Evolutionary conservation across 257 asterid species (phyloP), one percentile per base, ranked within the genome.

Genomic region (Echium plantagineum): DNA sequence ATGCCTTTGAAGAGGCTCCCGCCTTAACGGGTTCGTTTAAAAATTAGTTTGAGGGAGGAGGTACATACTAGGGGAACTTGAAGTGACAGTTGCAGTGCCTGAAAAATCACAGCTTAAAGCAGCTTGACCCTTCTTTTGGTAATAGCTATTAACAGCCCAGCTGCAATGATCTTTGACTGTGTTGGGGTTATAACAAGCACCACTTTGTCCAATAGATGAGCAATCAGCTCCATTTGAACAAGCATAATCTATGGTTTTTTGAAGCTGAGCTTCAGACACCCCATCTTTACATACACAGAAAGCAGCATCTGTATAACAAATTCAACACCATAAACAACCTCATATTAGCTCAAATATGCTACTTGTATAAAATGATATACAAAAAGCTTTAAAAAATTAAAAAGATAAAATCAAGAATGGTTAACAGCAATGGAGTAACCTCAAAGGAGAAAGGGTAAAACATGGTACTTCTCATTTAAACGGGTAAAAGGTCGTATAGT

Each of bases 161-260:
- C 65, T 86, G 21, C 98, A 91, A 79, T 91, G 98, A 66, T 88
- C 98, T 60, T 57, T 78, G 0, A 85, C 65, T 5, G 96, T 85
- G 63, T 91, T 87, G 3, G 96, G 98, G 60, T 69, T 80, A 54
- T 5, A 91, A 73, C 96, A 87, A 52, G 81, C 61, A 35, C 90
- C 98, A 69, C 69, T 81, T 70, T 71, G 79, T 3, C 31, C 59
- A 69, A 88, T 91, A n/a, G 71, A 77, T 18, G 74, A 26, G 64
- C 98, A 91, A 54, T 85, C 95, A 47, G 94, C 98, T 46, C 91
- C 94, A 63, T 61, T 22, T 51, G 95, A 96, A 74, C 96, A 91
- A 21, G 95, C 95, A 74, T 78, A 91, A 66, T 91, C 98, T 73
- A 88, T 88, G 84, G 52, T 76, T 26, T 72, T 81, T 78, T 91